Percentiles rank a stretch among this genome's conserved stretches.
These are phyloP conservation scores for Fomitopsis pinicola DNA, from an alignment of 1,284 basidiomycete species.

Conservation along the genomic window DNA sequence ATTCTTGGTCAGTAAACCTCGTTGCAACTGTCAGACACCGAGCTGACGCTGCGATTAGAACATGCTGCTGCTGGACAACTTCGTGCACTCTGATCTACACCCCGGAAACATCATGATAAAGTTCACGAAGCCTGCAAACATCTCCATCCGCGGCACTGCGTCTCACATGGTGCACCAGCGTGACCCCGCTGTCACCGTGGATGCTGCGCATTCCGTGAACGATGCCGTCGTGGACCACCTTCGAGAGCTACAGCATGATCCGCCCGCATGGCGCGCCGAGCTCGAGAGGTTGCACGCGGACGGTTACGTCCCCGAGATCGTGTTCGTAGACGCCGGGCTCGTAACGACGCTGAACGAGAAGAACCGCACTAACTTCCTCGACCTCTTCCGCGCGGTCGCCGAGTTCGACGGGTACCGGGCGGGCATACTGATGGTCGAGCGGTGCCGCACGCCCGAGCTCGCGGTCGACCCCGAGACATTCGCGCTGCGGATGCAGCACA, in stretches of 20 bases:
- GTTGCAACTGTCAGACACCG: background rate
- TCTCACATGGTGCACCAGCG: constrained; percentile 32
- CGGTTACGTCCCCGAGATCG: constrained; percentile 91
- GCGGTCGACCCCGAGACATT: constrained; percentile 93
- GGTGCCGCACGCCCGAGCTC: constrained; percentile 89
- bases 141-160: constrained; percentile 46
- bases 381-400: constrained; percentile 93
- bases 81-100: constrained; percentile 93
- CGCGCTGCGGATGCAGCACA: constrained; percentile 95
- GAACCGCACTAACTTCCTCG: constrained; percentile 92
- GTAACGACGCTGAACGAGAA: constrained; percentile 80
- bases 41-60: constrained; percentile 48
- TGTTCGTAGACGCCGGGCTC: constrained; percentile 96
- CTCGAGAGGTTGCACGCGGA: constrained; percentile 60
- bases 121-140: constrained; percentile 79
- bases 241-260: constrained; percentile 49
- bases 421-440: constrained; percentile 94
- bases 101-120: constrained; percentile 98
- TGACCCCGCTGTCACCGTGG: constrained; percentile 21
- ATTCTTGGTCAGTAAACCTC: constrained; percentile 68
- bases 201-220: background rate
- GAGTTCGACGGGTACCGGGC: constrained; percentile 96
- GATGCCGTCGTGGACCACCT: constrained; percentile 72
- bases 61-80: constrained; percentile 98
- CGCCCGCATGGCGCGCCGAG: constrained; percentile 68